Conservation (phyloP, 2,329 filamentous ascomycete genomes). For the Penicillium sp. region DNA sequence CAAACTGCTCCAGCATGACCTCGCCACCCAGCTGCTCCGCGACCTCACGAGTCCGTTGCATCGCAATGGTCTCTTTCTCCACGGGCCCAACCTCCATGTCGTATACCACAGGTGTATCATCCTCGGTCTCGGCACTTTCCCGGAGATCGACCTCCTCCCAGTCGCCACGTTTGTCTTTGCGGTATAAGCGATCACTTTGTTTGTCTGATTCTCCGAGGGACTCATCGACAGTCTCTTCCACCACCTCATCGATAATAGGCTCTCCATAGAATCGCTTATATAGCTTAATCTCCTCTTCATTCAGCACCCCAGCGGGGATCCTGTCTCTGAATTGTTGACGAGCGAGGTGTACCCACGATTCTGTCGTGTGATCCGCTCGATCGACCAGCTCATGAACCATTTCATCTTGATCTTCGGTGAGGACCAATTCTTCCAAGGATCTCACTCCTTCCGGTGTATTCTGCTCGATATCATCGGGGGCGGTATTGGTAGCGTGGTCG, state of each 20-base stretch:
- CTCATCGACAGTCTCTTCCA: slow-evolving; percentile 14
- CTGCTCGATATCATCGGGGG: slow-evolving; percentile 37
- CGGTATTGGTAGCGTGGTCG: slow-evolving; percentile 27
- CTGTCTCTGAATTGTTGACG: slow-evolving; percentile 70
- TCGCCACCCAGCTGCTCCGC: slow-evolving; percentile 38
- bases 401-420: slow-evolving; percentile 28
- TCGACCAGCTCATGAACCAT: slow-evolving; percentile 27
- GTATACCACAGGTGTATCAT: slow-evolving; percentile 25
- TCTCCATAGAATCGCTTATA: slow-evolving; percentile 78
- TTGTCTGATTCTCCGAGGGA: slow-evolving; percentile 25
- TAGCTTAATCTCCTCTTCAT: slow-evolving; percentile 62
- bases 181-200: slow-evolving; percentile 32
- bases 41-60: slow-evolving; percentile 35
- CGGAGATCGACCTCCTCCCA: slow-evolving; percentile 34
- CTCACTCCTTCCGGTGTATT: slow-evolving; percentile 33
- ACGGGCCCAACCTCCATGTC: slow-evolving; percentile 26
- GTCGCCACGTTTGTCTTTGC: slow-evolving; percentile 35
- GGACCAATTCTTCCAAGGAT: slow-evolving; percentile 32
- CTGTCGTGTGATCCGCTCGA: slow-evolving; percentile 29
- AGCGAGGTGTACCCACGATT: slow-evolving; percentile 57
- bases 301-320: slow-evolving; percentile 65
- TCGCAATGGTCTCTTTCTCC: slow-evolving; percentile 28
- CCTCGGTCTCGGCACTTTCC: slow-evolving; percentile 12
- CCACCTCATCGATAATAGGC: slow-evolving; percentile 47
- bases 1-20: slow-evolving; percentile 42